Evolutionary conservation across 352 stramenopile genomes (phyloP).

Genomic region (Phytophthora brassicae): DNA sequence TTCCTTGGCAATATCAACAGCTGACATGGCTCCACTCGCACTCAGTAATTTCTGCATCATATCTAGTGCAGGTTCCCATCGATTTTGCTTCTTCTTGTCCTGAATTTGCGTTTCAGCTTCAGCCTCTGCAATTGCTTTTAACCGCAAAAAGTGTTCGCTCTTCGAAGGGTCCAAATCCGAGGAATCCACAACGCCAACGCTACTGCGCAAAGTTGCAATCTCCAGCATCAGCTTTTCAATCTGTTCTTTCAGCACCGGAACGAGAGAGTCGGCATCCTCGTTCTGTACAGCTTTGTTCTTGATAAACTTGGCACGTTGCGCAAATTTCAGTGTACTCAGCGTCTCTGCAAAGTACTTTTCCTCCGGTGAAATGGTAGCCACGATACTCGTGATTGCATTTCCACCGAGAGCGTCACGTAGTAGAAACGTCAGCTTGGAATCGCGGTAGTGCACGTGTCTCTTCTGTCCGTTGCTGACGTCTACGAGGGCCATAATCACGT

Average conservation of each 20-base stretch:
- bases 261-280: slow-evolving; percentile 74
- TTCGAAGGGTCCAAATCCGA: slow-evolving; percentile 22
- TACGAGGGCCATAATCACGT: slow-evolving; percentile 90
- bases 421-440: slow-evolving; percentile 87
- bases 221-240: slow-evolving; percentile 71
- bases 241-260: slow-evolving; percentile 73
- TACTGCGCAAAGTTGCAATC: slow-evolving; percentile 43
- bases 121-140: slow-evolving; percentile 28
- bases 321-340: slow-evolving; percentile 87
- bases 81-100: slow-evolving; percentile 54
- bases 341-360: slow-evolving; percentile 88
- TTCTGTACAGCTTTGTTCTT: slow-evolving; percentile 90
- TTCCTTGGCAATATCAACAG: slow-evolving; percentile 39
- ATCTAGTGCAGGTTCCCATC: slow-evolving; percentile 78
- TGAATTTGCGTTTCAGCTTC: slow-evolving; percentile 25
- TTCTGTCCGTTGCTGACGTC: slow-evolving; percentile 82
- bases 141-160: slow-evolving; percentile 24
- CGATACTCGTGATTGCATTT: slow-evolving; percentile 87
- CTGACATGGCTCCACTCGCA: slow-evolving; percentile 53
- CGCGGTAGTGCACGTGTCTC: slow-evolving; percentile 83
- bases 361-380: slow-evolving; percentile 77
- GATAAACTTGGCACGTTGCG: slow-evolving; percentile 87
- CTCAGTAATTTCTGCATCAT: slow-evolving; percentile 77
- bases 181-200: slow-evolving; percentile 15
- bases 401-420: slow-evolving; percentile 79